phyloP scores from a whole-genome alignment of 2,329 filamentous ascomycete genomes.

The Chaetomium sp. region DNA sequence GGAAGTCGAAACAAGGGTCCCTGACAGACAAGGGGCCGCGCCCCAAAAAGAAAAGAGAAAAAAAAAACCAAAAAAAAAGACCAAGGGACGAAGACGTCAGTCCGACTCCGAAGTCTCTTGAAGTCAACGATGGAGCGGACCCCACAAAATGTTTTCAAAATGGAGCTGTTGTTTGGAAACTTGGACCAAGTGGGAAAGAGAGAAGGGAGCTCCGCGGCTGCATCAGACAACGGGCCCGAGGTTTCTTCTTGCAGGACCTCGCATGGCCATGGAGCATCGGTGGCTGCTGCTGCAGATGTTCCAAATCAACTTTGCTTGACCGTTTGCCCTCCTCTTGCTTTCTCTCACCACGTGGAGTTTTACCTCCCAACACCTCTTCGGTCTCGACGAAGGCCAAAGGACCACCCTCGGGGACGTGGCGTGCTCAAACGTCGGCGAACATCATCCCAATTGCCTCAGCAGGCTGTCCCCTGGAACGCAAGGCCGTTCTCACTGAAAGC shows the following conservation, averaged over 20 bases:
- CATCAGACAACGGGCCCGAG: constrained; percentile 6
- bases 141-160: constrained; percentile 12
- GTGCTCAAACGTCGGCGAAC: neutral
- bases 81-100: too few relatives aligned
- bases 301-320: neutral
- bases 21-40: constrained; percentile 6
- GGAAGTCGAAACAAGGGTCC: constrained; percentile 5
- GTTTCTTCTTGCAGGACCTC: constrained; percentile 4
- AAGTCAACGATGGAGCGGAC: neutral
- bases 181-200: neutral
- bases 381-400: neutral
- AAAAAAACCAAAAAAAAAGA: too few relatives aligned
- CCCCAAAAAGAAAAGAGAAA: neutral
- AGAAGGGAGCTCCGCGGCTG: neutral
- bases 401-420: neutral
- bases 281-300: neutral
- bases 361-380: neutral
- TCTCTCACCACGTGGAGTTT: neutral
- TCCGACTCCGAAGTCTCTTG: too few relatives aligned
- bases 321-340: neutral
- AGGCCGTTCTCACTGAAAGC: neutral
- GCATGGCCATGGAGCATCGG: neutral
- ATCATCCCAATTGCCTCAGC: constrained; percentile 12
- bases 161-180: neutral
- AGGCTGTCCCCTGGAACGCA: constrained; percentile 5